Base-by-base conservation (phyloP, 2,329 filamentous ascomycete species). In the Xylaria sp. region DNA sequence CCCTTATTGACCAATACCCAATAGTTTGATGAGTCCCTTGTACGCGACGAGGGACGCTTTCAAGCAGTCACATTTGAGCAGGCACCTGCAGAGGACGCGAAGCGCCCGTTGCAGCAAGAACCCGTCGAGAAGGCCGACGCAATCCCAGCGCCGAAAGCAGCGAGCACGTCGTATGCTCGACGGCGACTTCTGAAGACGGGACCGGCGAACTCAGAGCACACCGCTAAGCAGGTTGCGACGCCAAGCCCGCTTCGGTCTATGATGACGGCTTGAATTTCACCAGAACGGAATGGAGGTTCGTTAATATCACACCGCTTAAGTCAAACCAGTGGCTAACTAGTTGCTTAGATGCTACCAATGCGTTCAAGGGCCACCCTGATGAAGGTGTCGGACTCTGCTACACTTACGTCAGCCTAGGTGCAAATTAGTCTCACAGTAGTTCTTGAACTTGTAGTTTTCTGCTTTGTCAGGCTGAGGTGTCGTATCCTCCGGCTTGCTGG, bases 11-110 rank as follows among this genome's bases (percentile, higher is more conserved):
- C 96, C 95, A 92, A 95, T 92, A 90, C 87, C 88, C 89, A 55
- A 49, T 57, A 76, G 74, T 75, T 75, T 89, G 89, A 92, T 85
- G 76, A 76, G 72, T 86, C 87, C 92, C 92, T 95, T 92, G 92
- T 90, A 82, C 80, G 84, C 80, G 86, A 90, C 93, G 94, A 97
- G 94, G 94, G 91, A 89, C 85, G 85, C 85, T 85, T 86, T 90
- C 91, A 87, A 88, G 86, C 82, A 83, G 80, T 77, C 73, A 73
- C 76, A 73, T 81, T 78, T 65, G 73, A 78, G 76, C 74, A 78
- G 77, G 77, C 72, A 76, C 73, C 75, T 77, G 77, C 68, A 78
- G 81, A 77, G 69, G 70, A 77, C 74, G 73, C 75, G 71, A 74
- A 76, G 73, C 74, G 80, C 77, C 79, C 78, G 77, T 76, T 79